A percentile compares a stretch with the other conserved stretches of the same genome.
These are phyloP conservation scores for Colletotrichum destructivum DNA, from an alignment of 2,329 filamentous ascomycete genomes.

Conservation along the genomic window DNA sequence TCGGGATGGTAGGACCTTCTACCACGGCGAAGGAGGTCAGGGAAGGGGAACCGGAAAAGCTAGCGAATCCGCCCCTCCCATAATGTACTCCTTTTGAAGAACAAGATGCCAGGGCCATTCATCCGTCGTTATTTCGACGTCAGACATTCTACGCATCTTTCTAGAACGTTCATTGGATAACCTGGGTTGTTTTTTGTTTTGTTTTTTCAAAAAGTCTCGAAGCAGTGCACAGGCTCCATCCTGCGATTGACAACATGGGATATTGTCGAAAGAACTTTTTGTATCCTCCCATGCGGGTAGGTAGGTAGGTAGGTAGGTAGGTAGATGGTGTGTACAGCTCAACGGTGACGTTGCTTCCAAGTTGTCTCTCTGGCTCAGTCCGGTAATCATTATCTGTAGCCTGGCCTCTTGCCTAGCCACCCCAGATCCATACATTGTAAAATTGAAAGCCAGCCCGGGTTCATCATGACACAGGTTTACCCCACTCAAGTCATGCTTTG, in stretches of 20 bases:
- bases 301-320: too few species aligned
- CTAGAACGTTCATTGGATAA: background rate
- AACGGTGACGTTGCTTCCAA: background rate
- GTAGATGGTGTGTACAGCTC: background rate
- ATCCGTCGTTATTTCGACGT: constrained; percentile 1
- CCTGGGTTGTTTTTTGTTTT: background rate
- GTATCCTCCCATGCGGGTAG: background rate
- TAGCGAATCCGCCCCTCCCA: background rate
- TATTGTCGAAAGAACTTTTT: background rate
- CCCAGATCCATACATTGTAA: background rate
- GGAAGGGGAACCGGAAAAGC: background rate
- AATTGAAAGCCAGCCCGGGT: background rate
- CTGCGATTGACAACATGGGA: background rate
- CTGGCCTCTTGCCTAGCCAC: constrained; percentile 1
- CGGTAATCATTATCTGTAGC: background rate
- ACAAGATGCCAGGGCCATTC: constrained; percentile 6
- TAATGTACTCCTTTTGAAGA: background rate
- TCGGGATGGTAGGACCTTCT: background rate
- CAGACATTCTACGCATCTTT: constrained; percentile 4
- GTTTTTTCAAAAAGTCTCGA: background rate
- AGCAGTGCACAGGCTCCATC: background rate
- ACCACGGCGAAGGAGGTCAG: background rate
- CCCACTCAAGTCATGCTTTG: constrained; percentile 4
- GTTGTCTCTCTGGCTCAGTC: background rate
- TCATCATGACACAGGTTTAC: background rate